Conservation (phyloP, 495 filamentous ascomycete species). For the Patellaria atrata region DNA sequence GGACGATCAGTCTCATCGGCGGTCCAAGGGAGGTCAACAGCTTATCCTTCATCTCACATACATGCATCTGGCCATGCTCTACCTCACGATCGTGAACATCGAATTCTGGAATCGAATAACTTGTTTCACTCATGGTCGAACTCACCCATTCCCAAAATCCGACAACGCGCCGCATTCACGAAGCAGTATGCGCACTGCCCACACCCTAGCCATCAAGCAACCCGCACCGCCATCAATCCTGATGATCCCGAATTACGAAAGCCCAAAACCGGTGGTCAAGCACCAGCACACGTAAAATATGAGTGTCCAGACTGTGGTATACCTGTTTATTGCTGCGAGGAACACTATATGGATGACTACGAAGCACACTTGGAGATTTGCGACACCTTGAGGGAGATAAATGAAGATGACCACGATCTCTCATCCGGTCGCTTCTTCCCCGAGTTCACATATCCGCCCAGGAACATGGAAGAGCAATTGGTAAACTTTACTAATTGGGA, state of each 20-base stretch:
- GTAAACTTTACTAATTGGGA: conserved; percentile 99
- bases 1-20: conserved; percentile 14
- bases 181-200: conserved; percentile 84
- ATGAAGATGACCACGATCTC: conserved; percentile 96
- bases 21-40: conserved; percentile 1
- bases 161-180: conserved; percentile 73
- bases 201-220: conserved; percentile 67
- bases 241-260: conserved; percentile 47
- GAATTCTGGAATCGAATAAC: conserved; percentile 58
- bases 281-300: conserved; percentile 69
- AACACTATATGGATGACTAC: conserved; percentile 91
- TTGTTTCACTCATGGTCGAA: conserved; percentile 85
- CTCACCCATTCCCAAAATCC: conserved; percentile 74
- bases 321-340: conserved; percentile 81
- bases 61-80: conserved; percentile 8
- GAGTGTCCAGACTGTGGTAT: conserved; percentile 96
- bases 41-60: neutral
- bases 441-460: conserved; percentile 80
- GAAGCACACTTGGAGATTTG: conserved; percentile 84
- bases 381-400: conserved; percentile 78
- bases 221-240: conserved; percentile 42
- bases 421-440: conserved; percentile 80
- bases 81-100: conserved; percentile 12
- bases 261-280: conserved; percentile 32
- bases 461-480: conserved; percentile 78